Evolutionary conservation across 2,329 filamentous ascomycete genomes (phyloP).

Genomic region (Apiospora pterosperma): DNA sequence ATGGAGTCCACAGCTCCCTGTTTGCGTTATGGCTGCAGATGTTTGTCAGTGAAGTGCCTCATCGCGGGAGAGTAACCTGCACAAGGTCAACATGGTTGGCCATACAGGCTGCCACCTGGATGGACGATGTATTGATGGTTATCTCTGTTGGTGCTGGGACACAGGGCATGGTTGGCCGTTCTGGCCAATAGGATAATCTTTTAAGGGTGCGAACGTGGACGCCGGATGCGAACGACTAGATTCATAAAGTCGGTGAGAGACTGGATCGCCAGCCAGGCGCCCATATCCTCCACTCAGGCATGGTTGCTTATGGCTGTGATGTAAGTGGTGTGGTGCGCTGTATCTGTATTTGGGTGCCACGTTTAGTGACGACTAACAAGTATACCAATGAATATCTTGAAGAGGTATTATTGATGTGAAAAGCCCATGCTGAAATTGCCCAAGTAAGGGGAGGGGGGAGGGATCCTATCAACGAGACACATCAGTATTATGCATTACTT

Average conservation of each 20-base stretch:
- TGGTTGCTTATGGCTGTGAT: neutral
- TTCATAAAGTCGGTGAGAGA: neutral
- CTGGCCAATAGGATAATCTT: neutral
- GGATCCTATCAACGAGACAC: neutral
- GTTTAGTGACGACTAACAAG: neutral
- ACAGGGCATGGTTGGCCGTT: neutral
- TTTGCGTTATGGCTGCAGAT: neutral
- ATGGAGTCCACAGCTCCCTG: neutral
- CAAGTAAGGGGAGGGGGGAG: neutral
- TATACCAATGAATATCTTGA: neutral
- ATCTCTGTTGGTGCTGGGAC: neutral
- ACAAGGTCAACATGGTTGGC: neutral
- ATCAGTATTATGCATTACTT: neutral
- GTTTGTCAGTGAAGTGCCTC: neutral
- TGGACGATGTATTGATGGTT: neutral
- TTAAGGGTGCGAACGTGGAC: neutral
- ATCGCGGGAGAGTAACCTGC: neutral
- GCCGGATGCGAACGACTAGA: neutral
- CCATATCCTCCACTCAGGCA: slow-evolving; percentile 1
- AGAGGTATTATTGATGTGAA: neutral
- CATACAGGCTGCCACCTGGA: neutral
- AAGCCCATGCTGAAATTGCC: neutral
- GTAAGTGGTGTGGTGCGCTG: neutral
- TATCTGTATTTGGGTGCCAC: neutral
- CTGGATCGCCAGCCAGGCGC: neutral